Conservation (phyloP, 1,139 yeast species). For the Candida glucosophila region DNA sequence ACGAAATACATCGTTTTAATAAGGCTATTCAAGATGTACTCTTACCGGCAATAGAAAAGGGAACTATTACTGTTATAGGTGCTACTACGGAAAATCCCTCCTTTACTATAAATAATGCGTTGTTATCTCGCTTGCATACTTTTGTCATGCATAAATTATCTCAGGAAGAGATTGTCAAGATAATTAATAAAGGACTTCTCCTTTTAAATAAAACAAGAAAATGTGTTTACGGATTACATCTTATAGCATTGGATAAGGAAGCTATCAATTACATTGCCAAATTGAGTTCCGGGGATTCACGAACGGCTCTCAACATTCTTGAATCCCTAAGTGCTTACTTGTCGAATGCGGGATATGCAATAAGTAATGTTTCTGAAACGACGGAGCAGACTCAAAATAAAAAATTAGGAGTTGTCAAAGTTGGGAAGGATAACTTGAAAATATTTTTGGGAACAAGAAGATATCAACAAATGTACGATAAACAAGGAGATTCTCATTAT, state of each 20-base stretch:
- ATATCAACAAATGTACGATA: slow-evolving; percentile 65
- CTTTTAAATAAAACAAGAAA: slow-evolving; percentile 53
- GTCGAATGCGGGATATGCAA: slow-evolving; percentile 22
- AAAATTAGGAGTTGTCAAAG: slow-evolving; percentile 21
- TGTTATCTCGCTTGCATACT: slow-evolving; percentile 81
- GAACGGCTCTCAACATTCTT: slow-evolving; percentile 70
- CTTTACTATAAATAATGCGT: slow-evolving; percentile 79
- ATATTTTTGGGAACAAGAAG: slow-evolving; percentile 28
- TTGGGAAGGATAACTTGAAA: slow-evolving; percentile 27
- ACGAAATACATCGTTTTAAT: slow-evolving; percentile 89
- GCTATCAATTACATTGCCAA: slow-evolving; percentile 65
- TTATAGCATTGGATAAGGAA: slow-evolving; percentile 45
- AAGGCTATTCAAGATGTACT: slow-evolving; percentile 86
- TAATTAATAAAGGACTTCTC: slow-evolving; percentile 56
- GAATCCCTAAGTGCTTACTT: slow-evolving; percentile 43
- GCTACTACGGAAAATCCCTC: slow-evolving; percentile 98
- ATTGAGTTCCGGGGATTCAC: slow-evolving; percentile 83
- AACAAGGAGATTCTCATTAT: slow-evolving; percentile 86
- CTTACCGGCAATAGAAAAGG: slow-evolving; percentile 64
- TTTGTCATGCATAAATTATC: slow-evolving; percentile 66
- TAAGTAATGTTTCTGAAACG: slow-evolving; percentile 6
- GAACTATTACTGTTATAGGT: slow-evolving; percentile 65
- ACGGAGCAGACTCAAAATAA: slow-evolving; percentile 10
- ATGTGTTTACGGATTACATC: slow-evolving; percentile 25
- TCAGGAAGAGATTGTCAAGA: slow-evolving; percentile 43